Evolutionary conservation across 2,329 filamentous ascomycete genomes (phyloP), one percentile per base, ranked within the genome.

Genomic region (Colletotrichum sojae): DNA sequence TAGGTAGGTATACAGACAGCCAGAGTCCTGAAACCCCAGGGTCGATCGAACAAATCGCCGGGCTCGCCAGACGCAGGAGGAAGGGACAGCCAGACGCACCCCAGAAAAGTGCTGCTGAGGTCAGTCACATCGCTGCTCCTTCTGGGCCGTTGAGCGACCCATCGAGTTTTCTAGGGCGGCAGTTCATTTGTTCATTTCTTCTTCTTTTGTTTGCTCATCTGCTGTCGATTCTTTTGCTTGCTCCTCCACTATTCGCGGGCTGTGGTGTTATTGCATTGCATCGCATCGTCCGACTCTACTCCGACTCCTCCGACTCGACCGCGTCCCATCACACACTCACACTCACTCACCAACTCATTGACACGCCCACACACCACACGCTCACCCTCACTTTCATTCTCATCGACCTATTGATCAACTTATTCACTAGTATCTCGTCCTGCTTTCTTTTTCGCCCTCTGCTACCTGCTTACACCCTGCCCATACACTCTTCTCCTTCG

Each of bases 51-150:
- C 60, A 59, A 64, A 52, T 63, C 52, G 65, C 18, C 60, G 27
- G 48, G 16, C 46, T 53, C n/a, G 31, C n/a, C 45, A 52, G 59
- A 63, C 64, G 45, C 31, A 66, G 63, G 18, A 59, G 43, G 51
- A 52, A 56, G 63, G 25, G 56, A 52, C 43, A 25, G 52, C n/a
- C 36, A 62, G 67, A 67, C 63, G 67, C 63, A 69, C 67, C 56
- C 67, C 63, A 39, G 63, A 67, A 67, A 67, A 67, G 63, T 25
- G 60, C 40, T 43, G 40, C 13, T 43, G 13, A 18, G n/a, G 56
- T 70, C 63, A 57, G 56, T 70, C 63, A 57, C 52, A 53, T 62
- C 46, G 12, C 40, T 57, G 27, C 58, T 36, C 55, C 54, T 59
- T 57, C 65, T 57, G 56, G 31, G 31, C 31, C 10, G 31, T 36